Conservation (phyloP, 768 basidiomycete species). For the Agrocybe praecox region DNA sequence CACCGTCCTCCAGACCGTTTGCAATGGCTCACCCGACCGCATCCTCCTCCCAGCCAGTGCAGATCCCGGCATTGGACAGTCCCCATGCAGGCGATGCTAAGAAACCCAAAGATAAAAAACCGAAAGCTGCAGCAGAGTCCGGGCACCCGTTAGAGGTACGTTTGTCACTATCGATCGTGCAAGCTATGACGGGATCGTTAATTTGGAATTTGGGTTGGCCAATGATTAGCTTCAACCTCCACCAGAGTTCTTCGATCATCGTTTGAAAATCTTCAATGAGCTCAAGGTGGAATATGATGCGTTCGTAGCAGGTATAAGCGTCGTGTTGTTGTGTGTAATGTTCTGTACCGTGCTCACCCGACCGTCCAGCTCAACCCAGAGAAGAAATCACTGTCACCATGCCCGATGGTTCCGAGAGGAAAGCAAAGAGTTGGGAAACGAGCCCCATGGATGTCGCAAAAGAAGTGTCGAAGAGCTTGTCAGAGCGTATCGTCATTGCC, state of each 20-base stretch:
- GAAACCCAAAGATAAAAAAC: slow-evolving; percentile 47
- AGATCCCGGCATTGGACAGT: slow-evolving; percentile 47
- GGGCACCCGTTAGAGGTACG: slow-evolving; percentile 69
- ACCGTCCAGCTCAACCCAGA: slow-evolving; percentile 67
- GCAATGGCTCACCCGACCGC: slow-evolving; percentile 58
- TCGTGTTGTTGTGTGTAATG: not conserved
- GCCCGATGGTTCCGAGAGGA: slow-evolving; percentile 82
- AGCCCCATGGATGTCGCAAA: slow-evolving; percentile 91
- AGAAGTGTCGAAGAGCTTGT: slow-evolving; percentile 81
- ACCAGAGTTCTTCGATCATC: slow-evolving; percentile 87
- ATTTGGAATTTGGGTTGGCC: not conserved
- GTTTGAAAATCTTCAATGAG: slow-evolving; percentile 87
- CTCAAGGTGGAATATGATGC: slow-evolving; percentile 84
- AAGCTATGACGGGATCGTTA: not conserved
- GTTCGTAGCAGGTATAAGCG: slow-evolving; percentile 65
- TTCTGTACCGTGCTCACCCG: slow-evolving; percentile 1
- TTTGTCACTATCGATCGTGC: not conserved
- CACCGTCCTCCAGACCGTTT: slow-evolving; percentile 23
- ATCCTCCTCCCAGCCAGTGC: slow-evolving; percentile 55
- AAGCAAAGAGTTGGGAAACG: slow-evolving; percentile 93
- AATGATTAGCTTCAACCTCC: slow-evolving; percentile 69
- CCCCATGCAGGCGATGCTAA: slow-evolving; percentile 35
- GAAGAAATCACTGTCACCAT: slow-evolving; percentile 84
- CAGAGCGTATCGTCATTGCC: slow-evolving; percentile 90
- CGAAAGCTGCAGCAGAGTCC: slow-evolving; percentile 36